phyloP scores from a whole-genome alignment of 2,329 filamentous ascomycete genomes.

The Aspergillus caelatus region DNA sequence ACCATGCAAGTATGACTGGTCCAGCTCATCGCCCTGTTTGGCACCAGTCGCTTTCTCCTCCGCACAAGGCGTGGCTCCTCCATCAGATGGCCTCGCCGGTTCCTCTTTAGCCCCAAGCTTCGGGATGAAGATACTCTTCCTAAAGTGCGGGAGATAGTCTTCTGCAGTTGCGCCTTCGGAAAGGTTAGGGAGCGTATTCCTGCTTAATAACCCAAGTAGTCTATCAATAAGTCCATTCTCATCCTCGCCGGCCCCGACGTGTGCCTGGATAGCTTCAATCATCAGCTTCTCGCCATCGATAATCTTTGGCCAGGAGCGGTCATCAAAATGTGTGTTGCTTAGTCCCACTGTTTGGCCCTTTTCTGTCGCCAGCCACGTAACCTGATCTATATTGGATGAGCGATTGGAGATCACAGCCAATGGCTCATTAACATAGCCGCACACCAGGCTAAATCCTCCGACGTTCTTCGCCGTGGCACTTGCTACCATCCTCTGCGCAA shows the following conservation, averaged over 20 bases:
- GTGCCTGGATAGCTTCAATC: conserved; percentile 51
- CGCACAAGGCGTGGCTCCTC: conserved; percentile 36
- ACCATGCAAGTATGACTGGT: conserved; percentile 45
- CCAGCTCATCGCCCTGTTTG: conserved; percentile 26
- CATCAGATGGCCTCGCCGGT: conserved; percentile 35
- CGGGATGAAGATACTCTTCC: conserved; percentile 65
- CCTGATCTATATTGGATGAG: conserved; percentile 53
- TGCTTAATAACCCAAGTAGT: conserved; percentile 56
- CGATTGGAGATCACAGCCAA: conserved; percentile 66
- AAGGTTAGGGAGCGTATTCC: conserved; percentile 58
- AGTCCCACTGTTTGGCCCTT: conserved; percentile 59
- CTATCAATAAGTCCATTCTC: conserved; percentile 55
- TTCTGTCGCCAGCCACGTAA: conserved; percentile 54
- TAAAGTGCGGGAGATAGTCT: conserved; percentile 58
- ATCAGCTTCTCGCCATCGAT: conserved; percentile 59
- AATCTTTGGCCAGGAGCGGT: conserved; percentile 65
- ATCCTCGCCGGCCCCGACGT: conserved; percentile 44
- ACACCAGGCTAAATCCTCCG: conserved; percentile 65
- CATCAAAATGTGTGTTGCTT: conserved; percentile 63
- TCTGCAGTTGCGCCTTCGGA: conserved; percentile 53
- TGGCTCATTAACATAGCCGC: conserved; percentile 57
- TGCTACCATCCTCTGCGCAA: conserved; percentile 58
- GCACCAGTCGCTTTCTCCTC: conserved; percentile 7
- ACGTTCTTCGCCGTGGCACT: conserved; percentile 59
- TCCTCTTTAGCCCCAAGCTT: conserved; percentile 54